phyloP scores from a whole-genome alignment of 1,284 basidiomycete species.

The Grifola frondosa region DNA sequence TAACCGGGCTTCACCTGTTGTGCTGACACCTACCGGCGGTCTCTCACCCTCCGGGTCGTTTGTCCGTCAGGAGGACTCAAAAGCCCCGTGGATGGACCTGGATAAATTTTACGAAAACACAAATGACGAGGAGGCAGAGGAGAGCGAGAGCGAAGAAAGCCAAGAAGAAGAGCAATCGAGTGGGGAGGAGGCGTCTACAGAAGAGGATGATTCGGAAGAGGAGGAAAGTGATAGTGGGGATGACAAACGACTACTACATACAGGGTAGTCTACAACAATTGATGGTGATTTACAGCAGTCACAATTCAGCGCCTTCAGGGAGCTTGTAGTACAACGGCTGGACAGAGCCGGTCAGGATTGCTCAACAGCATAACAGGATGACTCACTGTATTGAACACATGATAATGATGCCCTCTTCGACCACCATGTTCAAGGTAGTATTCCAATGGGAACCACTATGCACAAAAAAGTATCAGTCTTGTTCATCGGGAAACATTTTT shows the following conservation, averaged over 20 bases:
- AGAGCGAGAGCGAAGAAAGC: slow-evolving; percentile 30
- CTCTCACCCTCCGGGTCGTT: slow-evolving; percentile 43
- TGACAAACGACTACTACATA: slow-evolving; percentile 18
- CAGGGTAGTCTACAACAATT: slow-evolving; percentile 19
- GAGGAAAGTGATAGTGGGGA: slow-evolving; percentile 34
- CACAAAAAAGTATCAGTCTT: slow-evolving; percentile 2
- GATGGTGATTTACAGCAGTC: slow-evolving; percentile 15
- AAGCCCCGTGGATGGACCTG: slow-evolving; percentile 56
- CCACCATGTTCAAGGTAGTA: slow-evolving; percentile 64
- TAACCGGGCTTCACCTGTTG: slow-evolving; percentile 38
- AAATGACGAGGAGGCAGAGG: slow-evolving; percentile 30
- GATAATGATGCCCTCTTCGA: slow-evolving; percentile 70
- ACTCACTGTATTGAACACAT: slow-evolving; percentile 71
- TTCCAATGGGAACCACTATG: slow-evolving; percentile 73
- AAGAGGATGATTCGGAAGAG: slow-evolving; percentile 33
- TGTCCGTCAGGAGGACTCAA: slow-evolving; percentile 37
- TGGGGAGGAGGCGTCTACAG: slow-evolving; percentile 16
- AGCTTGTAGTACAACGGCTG: slow-evolving; percentile 70
- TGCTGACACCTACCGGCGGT: slow-evolving; percentile 51
- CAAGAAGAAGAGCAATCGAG: slow-evolving; percentile 45
- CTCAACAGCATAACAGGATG: not conserved
- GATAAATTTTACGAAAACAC: slow-evolving; percentile 65
- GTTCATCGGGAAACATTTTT: not conserved
- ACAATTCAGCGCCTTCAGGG: slow-evolving; percentile 52
- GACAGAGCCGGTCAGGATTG: slow-evolving; percentile 2